Conservation (phyloP, 148 eudicot genomes). For the Camellia lanceoleosa region DNA sequence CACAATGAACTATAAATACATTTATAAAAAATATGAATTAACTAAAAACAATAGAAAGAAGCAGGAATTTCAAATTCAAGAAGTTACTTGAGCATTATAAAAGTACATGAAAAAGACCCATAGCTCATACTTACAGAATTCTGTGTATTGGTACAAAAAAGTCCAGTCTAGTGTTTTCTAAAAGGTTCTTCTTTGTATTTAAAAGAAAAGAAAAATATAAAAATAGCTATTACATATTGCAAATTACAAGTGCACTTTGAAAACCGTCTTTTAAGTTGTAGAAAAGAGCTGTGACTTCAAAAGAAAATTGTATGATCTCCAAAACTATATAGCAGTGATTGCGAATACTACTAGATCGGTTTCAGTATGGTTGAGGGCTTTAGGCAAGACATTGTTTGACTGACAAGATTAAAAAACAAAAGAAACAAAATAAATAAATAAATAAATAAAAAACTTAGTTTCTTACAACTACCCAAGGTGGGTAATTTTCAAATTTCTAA, state of each 20-base stretch:
- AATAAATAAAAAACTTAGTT: too few relatives aligned
- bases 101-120: too few relatives aligned
- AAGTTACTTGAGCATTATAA: too few relatives aligned
- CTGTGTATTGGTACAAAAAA: too few relatives aligned
- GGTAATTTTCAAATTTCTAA: background rate
- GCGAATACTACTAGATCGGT: background rate
- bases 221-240: too few relatives aligned
- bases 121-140: too few relatives aligned
- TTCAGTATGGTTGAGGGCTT: background rate
- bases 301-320: background rate
- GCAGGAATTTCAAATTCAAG: too few relatives aligned
- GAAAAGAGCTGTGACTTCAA: background rate
- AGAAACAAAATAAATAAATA: too few relatives aligned
- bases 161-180: background rate
- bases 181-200: background rate
- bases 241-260: too few relatives aligned
- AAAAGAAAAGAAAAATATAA: background rate
- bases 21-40: background rate
- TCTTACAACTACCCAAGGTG: background rate
- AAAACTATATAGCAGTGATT: background rate
- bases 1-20: background rate
- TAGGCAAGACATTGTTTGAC: background rate
- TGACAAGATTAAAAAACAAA: background rate
- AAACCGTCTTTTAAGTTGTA: background rate
- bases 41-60: too few relatives aligned